Evolutionary conservation across 2,329 filamentous ascomycete genomes (phyloP), one percentile per base, ranked within the genome.

Genomic region (Conoideocrella luteorostrata): DNA sequence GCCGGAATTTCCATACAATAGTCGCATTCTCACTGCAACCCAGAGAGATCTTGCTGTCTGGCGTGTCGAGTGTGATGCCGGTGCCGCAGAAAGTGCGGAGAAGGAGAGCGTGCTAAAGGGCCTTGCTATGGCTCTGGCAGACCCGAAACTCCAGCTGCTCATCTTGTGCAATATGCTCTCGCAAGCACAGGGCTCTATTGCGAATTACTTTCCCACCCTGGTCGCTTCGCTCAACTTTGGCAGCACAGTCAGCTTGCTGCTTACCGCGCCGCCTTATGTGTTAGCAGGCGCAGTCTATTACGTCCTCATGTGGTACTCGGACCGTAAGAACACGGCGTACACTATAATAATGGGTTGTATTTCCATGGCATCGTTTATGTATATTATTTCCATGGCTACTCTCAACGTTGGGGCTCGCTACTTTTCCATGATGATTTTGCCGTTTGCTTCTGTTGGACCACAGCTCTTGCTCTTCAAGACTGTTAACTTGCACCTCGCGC

Each of bases 41-140:
- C 69, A 66, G 77, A 82, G 55, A 66, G 72, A 45, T 57, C 58
- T 84, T 5, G 80, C 79, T 2, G 64, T 71, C n/a, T 82, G 78
- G 78, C 63, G 80, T 13, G 61, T 84, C 0, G 74, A 80, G 52
- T 77, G 80, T 53, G 80, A 84, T 56, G 75, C 82, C 22, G 80
- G 80, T 10, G 69, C 34, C 34, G 34, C 34, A 6, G 34, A 37
- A 22, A 18, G 34, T 18, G 2, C 47, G 1, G 63, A 65, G 46
- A 49, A 62, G 3, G 61, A 60, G 46, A 54, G 53, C 23, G 49
- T 51, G 10, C 46, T 57, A 46, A 50, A 50, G 21, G 51, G 54
- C 39, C 55, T 63, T 39, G 39, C 37, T 36, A 45, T 58, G 32
- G 63, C 62, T 13, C 47, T 67, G 1, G 46, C 56, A 4, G 65